phyloP scores from a whole-genome alignment of 2,329 filamentous ascomycete species.

The Dactylellina parvicollis region DNA sequence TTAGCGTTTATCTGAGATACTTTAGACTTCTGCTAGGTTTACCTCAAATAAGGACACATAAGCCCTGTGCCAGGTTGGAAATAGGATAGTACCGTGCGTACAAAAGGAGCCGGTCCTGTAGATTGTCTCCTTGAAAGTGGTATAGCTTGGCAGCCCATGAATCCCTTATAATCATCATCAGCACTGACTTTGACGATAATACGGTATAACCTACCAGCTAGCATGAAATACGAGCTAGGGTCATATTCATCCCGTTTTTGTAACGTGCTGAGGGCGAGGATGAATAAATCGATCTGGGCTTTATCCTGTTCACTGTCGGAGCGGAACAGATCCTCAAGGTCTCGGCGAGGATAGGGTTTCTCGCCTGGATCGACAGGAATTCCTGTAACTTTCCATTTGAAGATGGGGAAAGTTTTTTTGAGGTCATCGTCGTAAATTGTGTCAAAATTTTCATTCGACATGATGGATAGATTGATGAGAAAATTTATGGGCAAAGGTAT shows the following conservation, averaged over 20 bases:
- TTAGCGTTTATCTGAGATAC: neutral
- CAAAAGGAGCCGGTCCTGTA: slow-evolving; percentile 54
- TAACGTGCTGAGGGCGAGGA: neutral
- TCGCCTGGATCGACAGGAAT: neutral
- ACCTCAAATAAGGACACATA: slow-evolving; percentile 55
- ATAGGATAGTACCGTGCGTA: slow-evolving; percentile 55
- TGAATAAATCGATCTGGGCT: slow-evolving; percentile 1
- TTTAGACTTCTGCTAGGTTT: neutral
- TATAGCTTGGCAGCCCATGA: neutral
- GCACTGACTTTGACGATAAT: neutral
- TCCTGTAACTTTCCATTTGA: neutral
- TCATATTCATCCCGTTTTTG: neutral
- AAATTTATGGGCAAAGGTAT: too few relatives aligned
- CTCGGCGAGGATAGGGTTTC: neutral
- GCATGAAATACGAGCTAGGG: slow-evolving; percentile 3
- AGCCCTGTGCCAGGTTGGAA: slow-evolving; percentile 58
- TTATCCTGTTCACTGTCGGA: neutral
- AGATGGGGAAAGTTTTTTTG: too few relatives aligned
- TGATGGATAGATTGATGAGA: too few relatives aligned
- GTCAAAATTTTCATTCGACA: too few relatives aligned
- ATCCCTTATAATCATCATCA: neutral
- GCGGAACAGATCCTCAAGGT: neutral
- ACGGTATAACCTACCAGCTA: neutral
- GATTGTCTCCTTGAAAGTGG: neutral
- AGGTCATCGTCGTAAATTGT: too few relatives aligned